Evolutionary conservation across 2,329 filamentous ascomycete species (phyloP).

Genomic region (Capronia coronata): DNA sequence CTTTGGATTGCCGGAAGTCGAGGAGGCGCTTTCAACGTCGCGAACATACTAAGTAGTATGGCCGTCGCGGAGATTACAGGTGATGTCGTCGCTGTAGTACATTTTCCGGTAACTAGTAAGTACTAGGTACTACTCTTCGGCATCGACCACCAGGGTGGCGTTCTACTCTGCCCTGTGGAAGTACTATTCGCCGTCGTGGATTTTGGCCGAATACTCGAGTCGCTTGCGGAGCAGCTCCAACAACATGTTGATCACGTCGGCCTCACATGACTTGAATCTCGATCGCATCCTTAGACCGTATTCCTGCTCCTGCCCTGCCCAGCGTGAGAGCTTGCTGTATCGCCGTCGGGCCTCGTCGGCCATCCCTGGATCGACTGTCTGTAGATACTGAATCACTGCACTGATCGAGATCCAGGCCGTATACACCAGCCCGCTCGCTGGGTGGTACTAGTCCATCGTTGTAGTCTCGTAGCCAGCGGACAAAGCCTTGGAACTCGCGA

Average conservation of each 20-base stretch:
- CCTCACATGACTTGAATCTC: constrained; percentile 42
- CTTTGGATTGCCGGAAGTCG: constrained; percentile 40
- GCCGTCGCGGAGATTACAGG: constrained; percentile 48
- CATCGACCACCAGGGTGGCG: constrained; percentile 44
- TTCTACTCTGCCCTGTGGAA: constrained; percentile 49
- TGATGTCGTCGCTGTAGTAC: constrained; percentile 45
- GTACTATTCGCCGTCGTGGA: constrained; percentile 40
- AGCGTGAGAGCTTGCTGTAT: constrained; percentile 45
- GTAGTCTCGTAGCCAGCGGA: constrained; percentile 47
- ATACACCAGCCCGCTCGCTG: constrained; percentile 38
- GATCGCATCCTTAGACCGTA: constrained; percentile 43
- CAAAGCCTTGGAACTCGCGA: constrained; percentile 45
- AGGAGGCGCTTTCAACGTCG: constrained; percentile 42
- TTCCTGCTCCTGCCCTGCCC: constrained; percentile 45
- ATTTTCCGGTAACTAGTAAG: constrained; percentile 49
- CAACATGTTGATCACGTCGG: constrained; percentile 42
- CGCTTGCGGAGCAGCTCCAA: constrained; percentile 40
- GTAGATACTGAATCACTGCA: constrained; percentile 46
- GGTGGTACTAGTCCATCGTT: constrained; percentile 35
- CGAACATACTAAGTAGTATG: constrained; percentile 51
- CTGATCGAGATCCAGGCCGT: constrained; percentile 47
- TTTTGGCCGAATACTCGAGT: constrained; percentile 36
- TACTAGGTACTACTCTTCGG: constrained; percentile 49
- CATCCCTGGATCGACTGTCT: constrained; percentile 40
- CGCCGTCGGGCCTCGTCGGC: constrained; percentile 41